phyloP scores from a whole-genome alignment of 306 rosid genomes.

The Malus fusca region DNA sequence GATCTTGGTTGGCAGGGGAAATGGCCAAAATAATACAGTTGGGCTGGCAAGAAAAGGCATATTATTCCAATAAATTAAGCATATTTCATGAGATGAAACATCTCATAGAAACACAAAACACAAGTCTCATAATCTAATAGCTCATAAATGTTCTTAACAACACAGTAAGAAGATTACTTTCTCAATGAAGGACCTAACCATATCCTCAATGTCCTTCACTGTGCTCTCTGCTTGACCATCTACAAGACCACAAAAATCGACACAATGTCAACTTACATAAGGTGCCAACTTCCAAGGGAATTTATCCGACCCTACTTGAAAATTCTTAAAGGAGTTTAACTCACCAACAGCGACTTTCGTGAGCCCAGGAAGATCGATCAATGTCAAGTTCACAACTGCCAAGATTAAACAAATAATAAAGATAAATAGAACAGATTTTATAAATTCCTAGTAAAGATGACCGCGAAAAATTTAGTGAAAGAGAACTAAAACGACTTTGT shows the following conservation, averaged over 20 bases:
- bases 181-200: slow-evolving; percentile 40
- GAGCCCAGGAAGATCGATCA: slow-evolving; percentile 44
- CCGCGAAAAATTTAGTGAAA: background rate
- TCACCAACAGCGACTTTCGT: slow-evolving; percentile 47
- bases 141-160: background rate
- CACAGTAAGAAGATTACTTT: slow-evolving; percentile 19
- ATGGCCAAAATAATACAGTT: slow-evolving; percentile 44
- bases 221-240: slow-evolving; percentile 40
- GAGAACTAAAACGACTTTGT: background rate
- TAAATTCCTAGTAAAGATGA: background rate
- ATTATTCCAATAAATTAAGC: background rate
- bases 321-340: background rate
- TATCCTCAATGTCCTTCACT: slow-evolving; percentile 37
- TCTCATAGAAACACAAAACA: background rate
- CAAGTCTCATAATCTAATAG: background rate
- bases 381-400: slow-evolving; percentile 42
- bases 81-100: background rate
- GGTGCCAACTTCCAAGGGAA: background rate
- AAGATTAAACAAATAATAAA: background rate
- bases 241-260: slow-evolving; percentile 6
- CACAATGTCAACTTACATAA: background rate
- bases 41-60: slow-evolving; percentile 31
- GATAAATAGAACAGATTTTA: background rate
- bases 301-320: background rate
- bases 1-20: slow-evolving; percentile 41